phyloP scores from a whole-genome alignment of 2,329 filamentous ascomycete genomes.

The Fusarium fujikuroi region DNA sequence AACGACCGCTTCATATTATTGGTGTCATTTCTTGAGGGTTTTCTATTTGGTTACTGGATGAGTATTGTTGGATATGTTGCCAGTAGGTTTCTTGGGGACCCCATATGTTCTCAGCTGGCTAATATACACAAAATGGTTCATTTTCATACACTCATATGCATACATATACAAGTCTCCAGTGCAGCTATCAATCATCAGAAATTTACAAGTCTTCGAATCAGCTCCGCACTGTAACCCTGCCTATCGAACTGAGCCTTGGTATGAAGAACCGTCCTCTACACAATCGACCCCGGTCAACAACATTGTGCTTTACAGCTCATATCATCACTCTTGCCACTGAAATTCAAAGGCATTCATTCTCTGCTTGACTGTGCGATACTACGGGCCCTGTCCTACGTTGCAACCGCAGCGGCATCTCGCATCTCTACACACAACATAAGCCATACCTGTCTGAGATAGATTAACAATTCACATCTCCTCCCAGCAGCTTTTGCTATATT shows the following conservation, averaged over 20 bases:
- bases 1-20: neutral
- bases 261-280: neutral
- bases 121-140: neutral
- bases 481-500: neutral
- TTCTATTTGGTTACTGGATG: neutral
- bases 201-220: neutral
- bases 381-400: constrained; percentile 32
- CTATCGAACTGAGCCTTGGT: neutral
- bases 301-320: neutral
- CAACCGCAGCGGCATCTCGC: constrained; percentile 40
- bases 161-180: neutral
- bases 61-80: neutral
- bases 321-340: constrained; percentile 10
- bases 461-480: neutral
- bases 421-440: constrained; percentile 26
- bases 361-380: constrained; percentile 18
- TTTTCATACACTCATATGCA: neutral
- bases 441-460: constrained; percentile 29
- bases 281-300: neutral
- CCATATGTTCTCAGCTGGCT: neutral
- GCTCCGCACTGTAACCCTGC: neutral
- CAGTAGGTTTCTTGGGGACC: neutral
- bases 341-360: neutral
- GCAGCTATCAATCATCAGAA: neutral
- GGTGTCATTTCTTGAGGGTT: neutral